Conservation (phyloP, 345 rosid genomes). For the Mallotus nudiflorus region DNA sequence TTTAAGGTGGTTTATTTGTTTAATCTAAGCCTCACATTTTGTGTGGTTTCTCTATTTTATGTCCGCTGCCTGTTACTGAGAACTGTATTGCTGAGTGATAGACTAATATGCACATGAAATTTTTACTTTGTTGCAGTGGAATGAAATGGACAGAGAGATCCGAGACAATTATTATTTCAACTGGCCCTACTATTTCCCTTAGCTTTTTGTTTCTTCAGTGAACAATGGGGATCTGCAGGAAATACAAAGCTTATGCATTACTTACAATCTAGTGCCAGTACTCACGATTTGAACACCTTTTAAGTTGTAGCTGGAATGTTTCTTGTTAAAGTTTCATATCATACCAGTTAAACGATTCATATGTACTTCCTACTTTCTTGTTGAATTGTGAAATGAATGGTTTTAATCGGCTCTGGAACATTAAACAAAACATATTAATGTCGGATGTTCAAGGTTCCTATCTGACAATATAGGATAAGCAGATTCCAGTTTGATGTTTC, state of each 20-base stretch:
- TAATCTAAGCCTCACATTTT: background rate
- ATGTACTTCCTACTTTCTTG: background rate
- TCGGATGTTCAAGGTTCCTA: background rate
- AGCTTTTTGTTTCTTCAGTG: conserved; percentile 19
- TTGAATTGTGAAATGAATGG: background rate
- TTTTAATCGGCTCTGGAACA: background rate
- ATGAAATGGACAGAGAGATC: conserved; percentile 66
- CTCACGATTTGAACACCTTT: background rate
- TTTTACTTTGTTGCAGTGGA: conserved; percentile 59
- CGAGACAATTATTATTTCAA: conserved; percentile 76
- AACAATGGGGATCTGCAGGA: background rate
- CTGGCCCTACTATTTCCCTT: conserved; percentile 84
- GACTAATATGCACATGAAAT: background rate
- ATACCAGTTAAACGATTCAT: background rate
- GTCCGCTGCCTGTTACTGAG: background rate
- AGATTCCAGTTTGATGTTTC: too few species aligned
- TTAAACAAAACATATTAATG: background rate
- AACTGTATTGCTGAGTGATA: background rate
- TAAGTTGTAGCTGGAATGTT: background rate
- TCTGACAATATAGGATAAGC: too few species aligned
- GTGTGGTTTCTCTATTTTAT: background rate
- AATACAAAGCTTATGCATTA: background rate
- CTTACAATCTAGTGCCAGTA: background rate
- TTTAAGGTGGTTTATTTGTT: conserved; percentile 51
- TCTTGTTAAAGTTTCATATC: background rate